These are phyloP conservation scores for Yamagishiella unicocca DNA, from an alignment of 139 green algal genomes.

Conservation along the genomic window DNA sequence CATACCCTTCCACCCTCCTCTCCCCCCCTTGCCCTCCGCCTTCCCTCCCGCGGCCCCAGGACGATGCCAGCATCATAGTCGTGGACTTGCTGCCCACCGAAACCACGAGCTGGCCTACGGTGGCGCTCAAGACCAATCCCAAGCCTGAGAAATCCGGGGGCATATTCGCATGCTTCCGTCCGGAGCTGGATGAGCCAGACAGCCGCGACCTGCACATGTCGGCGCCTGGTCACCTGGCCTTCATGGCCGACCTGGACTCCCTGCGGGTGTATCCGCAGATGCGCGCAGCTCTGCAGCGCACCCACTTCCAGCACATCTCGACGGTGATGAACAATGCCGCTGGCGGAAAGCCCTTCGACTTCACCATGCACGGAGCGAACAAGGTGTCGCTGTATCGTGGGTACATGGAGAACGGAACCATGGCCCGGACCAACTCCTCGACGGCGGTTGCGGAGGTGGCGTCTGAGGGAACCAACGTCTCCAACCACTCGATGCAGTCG, in stretches of 20 bases:
- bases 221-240: constrained; percentile 32
- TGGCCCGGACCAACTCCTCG: background rate
- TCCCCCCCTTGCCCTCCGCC: background rate
- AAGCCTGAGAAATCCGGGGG: constrained; percentile 38
- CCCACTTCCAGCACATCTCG: constrained; percentile 38
- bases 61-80: constrained; percentile 90
- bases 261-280: constrained; percentile 55
- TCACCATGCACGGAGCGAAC: constrained; percentile 63
- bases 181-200: constrained; percentile 45
- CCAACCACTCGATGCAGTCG: constrained; percentile 13
- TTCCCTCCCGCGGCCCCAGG: constrained; percentile 52
- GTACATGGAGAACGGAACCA: background rate
- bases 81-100: constrained; percentile 80
- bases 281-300: constrained; percentile 43
- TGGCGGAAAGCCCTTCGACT: constrained; percentile 32
- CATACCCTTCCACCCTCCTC: no score
- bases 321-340: constrained; percentile 23
- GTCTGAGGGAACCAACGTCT: constrained; percentile 24
- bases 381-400: constrained; percentile 36
- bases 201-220: constrained; percentile 19
- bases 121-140: constrained; percentile 55
- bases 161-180: constrained; percentile 45
- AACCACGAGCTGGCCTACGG: constrained; percentile 58
- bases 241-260: constrained; percentile 62
- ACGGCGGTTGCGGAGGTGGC: background rate